Evolutionary conservation across 2,329 filamentous ascomycete species (phyloP).

Genomic region (Fusarium verticillioides): DNA sequence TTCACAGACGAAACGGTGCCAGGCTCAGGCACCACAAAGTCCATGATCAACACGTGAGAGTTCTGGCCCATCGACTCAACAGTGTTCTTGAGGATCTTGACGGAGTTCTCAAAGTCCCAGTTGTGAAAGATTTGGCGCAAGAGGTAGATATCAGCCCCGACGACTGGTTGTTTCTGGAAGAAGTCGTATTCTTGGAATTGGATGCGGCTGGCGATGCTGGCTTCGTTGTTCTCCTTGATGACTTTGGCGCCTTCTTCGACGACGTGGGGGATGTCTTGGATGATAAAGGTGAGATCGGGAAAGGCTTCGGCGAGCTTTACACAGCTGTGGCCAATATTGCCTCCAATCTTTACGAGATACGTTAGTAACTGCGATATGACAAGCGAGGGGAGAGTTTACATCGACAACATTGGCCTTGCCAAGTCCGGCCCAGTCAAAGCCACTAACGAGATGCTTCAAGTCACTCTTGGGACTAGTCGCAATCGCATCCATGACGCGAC

Average conservation of each 20-base stretch:
- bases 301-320: background rate
- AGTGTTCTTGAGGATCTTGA: background rate
- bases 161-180: background rate
- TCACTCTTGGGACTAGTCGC: background rate
- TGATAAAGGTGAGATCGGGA: background rate
- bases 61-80: background rate
- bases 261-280: background rate
- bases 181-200: conserved; percentile 4
- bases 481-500: background rate
- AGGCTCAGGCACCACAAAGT: background rate
- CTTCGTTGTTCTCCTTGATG: background rate
- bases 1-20: background rate
- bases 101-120: conserved; percentile 5
- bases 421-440: background rate
- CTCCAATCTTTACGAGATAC: background rate
- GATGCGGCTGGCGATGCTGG: background rate
- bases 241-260: background rate
- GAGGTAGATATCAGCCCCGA: background rate
- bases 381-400: fast-evolving
- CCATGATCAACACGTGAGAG: background rate
- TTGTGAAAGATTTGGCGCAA: conserved; percentile 2
- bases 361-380: fast-evolving
- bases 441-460: background rate
- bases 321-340: background rate
- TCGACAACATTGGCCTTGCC: background rate